These are phyloP conservation scores for Candida ortonii DNA, from an alignment of 805 yeast genomes.

Conservation along the genomic window DNA sequence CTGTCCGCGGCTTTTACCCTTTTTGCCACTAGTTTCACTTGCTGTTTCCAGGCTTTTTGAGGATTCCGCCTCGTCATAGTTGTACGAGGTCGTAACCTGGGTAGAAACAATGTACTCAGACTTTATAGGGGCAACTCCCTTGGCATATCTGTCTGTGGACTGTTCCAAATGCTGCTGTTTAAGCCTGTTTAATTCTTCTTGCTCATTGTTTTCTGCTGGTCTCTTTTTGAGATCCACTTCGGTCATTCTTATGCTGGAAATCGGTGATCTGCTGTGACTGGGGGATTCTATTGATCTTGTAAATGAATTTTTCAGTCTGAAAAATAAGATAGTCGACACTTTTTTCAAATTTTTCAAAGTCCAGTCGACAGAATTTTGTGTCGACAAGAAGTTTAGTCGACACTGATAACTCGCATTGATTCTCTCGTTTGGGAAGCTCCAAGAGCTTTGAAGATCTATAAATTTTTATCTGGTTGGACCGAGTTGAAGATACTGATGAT, in stretches of 20 bases:
- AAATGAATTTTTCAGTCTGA: no score
- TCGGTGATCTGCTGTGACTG: no score
- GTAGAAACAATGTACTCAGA: conserved; percentile 55
- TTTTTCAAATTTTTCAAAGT: no score
- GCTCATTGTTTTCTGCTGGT: conserved; percentile 3
- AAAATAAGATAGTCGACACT: no score
- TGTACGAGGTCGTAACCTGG: conserved; percentile 21
- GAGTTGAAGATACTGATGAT: no score
- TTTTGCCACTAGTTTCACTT: conserved; percentile 30
- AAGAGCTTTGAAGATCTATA: conserved; percentile 5
- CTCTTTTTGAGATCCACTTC: conserved; percentile 3
- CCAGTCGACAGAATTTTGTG: no score
- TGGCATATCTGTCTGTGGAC: conserved; percentile 25
- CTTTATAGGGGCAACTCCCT: conserved; percentile 77
- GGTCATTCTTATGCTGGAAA: no score
- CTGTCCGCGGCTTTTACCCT: conserved; percentile 43
- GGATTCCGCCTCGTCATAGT: conserved; percentile 49
- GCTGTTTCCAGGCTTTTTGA: conserved; percentile 37
- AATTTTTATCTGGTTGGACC: conserved; percentile 1
- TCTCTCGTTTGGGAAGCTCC: conserved; percentile 18
- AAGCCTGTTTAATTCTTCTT: conserved; percentile 6
- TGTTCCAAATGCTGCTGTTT: conserved; percentile 5
- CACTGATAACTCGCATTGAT: conserved; percentile 8
- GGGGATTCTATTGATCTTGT: no score
- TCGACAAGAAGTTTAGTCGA: no score